phyloP scores from a whole-genome alignment of 257 asterid species.

The Verbena officinalis region DNA sequence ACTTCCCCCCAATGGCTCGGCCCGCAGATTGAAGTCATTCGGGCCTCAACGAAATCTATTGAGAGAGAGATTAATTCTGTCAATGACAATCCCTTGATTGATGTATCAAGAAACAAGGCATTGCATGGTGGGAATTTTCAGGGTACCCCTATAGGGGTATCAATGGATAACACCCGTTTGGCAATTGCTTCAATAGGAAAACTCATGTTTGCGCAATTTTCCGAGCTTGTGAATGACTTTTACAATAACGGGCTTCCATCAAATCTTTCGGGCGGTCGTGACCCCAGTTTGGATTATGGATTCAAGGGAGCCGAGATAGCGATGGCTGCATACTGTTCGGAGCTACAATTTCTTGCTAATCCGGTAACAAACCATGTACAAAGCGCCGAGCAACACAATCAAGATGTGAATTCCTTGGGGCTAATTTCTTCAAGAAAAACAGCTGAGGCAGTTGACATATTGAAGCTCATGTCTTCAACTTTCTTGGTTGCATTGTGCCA shows the following conservation, averaged over 20 bases:
- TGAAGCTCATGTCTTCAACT: slow-evolving; percentile 48
- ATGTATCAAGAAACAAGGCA: slow-evolving; percentile 43
- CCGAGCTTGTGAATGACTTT: slow-evolving; percentile 41
- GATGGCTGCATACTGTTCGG: slow-evolving; percentile 50
- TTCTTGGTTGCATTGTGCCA: slow-evolving; percentile 49
- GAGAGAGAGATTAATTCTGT: slow-evolving; percentile 50
- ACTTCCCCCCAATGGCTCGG: slow-evolving; percentile 55
- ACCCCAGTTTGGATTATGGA: slow-evolving; percentile 52
- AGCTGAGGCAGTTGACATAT: slow-evolving; percentile 40
- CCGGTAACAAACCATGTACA: slow-evolving; percentile 52
- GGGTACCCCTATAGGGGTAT: slow-evolving; percentile 50
- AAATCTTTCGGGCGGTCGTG: slow-evolving; percentile 44
- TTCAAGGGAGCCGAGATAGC: slow-evolving; percentile 45
- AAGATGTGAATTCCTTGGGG: slow-evolving; percentile 52
- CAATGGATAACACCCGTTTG: slow-evolving; percentile 47
- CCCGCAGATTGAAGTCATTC: slow-evolving; percentile 48
- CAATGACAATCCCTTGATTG: slow-evolving; percentile 44
- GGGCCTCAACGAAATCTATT: slow-evolving; percentile 42
- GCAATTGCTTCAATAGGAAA: slow-evolving; percentile 48
- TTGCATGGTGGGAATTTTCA: slow-evolving; percentile 50
- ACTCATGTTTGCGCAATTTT: slow-evolving; percentile 44
- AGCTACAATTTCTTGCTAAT: slow-evolving; percentile 46
- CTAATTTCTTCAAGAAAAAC: slow-evolving; percentile 46
- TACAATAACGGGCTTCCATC: slow-evolving; percentile 50
- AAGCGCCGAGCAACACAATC: slow-evolving; percentile 47